These are phyloP conservation scores for Isatis tinctoria DNA, from an alignment of 345 rosid species.

Conservation along the genomic window DNA sequence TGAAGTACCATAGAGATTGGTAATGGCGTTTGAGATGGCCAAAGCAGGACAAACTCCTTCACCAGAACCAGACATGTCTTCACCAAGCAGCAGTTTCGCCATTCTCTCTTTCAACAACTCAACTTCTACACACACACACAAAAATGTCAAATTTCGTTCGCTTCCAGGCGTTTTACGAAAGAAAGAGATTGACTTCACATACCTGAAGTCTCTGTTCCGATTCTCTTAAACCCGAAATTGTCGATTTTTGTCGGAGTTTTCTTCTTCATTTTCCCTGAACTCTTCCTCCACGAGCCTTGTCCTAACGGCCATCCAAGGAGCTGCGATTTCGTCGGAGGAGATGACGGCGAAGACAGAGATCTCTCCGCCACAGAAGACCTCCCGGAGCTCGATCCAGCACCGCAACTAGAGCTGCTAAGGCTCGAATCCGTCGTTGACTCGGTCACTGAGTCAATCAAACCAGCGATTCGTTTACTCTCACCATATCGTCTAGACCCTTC, in stretches of 20 bases:
- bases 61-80: conserved; percentile 98
- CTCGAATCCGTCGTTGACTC: conserved; percentile 58
- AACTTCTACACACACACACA: conserved; percentile 40
- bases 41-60: conserved; percentile 91
- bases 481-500: conserved; percentile 30
- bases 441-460: conserved; percentile 37
- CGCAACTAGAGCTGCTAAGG: conserved; percentile 42
- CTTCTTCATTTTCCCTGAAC: conserved; percentile 36
- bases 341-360: conserved; percentile 35
- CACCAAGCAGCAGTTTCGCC: conserved; percentile 94
- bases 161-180: conserved; percentile 6
- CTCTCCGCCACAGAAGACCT: conserved; percentile 35
- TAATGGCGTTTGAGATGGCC: conserved; percentile 90
- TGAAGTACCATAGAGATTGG: conserved; percentile 77
- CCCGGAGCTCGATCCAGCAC: conserved; percentile 42
- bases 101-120: conserved; percentile 97
- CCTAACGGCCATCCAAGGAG: conserved; percentile 94
- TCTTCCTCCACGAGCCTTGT: conserved; percentile 43
- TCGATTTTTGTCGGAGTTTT: conserved; percentile 35
- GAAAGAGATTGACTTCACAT: conserved; percentile 26
- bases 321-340: conserved; percentile 42
- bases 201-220: conserved; percentile 68
- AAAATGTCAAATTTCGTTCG: not conserved
- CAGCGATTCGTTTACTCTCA: conserved; percentile 30
- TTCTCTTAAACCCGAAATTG: conserved; percentile 37